These are phyloP conservation scores for Kregervanrija fluxuum DNA, from an alignment of 805 yeast species.

Conservation along the genomic window DNA sequence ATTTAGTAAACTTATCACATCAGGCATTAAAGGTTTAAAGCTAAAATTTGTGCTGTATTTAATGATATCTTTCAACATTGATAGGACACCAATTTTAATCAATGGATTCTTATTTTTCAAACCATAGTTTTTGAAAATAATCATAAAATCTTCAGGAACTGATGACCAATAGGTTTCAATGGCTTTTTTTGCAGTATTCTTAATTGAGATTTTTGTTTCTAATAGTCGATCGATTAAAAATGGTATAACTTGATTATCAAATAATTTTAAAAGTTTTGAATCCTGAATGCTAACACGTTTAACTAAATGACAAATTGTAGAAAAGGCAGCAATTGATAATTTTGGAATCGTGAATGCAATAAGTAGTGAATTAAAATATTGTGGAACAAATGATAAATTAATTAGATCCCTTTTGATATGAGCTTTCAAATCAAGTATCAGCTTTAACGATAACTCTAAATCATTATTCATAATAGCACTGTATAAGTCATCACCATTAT, in stretches of 20 bases:
- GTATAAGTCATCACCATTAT: conserved; percentile 19
- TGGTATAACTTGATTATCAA: conserved; percentile 42
- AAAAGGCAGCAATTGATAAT: conserved; percentile 38
- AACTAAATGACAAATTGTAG: conserved; percentile 47
- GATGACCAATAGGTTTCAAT: conserved; percentile 49
- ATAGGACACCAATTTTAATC: conserved; percentile 37
- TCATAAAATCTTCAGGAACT: conserved; percentile 41
- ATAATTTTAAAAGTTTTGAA: conserved; percentile 32
- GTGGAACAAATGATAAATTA: conserved; percentile 40
- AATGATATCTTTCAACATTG: conserved; percentile 37
- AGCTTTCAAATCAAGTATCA: conserved; percentile 35
- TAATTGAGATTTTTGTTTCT: conserved; percentile 31
- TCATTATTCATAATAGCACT: conserved; percentile 19
- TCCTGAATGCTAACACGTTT: conserved; percentile 56
- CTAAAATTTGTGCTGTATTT: conserved; percentile 29
- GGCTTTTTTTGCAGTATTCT: conserved; percentile 41
- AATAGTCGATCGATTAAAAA: conserved; percentile 40
- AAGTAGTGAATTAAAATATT: conserved; percentile 43
- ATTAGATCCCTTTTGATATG: conserved; percentile 51
- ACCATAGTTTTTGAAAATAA: conserved; percentile 35
- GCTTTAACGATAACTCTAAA: conserved; percentile 15
- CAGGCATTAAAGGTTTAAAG: conserved; percentile 24
- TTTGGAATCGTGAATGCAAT: conserved; percentile 36
- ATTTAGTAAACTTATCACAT: conserved; percentile 17
- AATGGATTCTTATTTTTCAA: conserved; percentile 31